phyloP scores from a whole-genome alignment of 169 alveolate species.

The Perkinsus olseni region DNA sequence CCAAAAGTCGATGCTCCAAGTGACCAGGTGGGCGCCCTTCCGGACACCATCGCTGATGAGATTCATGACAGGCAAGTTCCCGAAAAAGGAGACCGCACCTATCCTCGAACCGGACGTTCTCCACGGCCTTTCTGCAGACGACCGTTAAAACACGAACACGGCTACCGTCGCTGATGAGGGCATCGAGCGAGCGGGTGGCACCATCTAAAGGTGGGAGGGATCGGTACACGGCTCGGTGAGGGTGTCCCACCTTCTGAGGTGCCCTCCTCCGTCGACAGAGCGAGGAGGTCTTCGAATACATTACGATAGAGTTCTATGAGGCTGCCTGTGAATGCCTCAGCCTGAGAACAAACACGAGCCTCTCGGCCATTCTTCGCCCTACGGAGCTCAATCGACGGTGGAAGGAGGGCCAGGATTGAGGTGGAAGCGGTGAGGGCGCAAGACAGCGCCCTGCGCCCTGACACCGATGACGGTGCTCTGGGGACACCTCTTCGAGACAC shows the following conservation, averaged over 20 bases:
- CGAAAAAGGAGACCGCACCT: neutral
- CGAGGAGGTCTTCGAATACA: neutral
- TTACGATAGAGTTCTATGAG: neutral
- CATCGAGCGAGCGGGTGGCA: neutral
- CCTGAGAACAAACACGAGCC: no score
- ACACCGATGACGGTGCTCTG: neutral
- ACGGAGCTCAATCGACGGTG: no score
- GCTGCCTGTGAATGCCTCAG: no score
- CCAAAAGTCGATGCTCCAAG: neutral
- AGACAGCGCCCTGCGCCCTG: neutral
- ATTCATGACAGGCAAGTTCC: neutral
- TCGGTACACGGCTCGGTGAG: neutral
- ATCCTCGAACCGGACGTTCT: neutral
- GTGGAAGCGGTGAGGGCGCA: neutral
- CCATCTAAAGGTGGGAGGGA: no score
- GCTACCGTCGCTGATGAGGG: neutral
- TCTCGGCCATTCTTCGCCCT: no score
- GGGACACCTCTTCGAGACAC: neutral
- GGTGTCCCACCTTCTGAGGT: neutral
- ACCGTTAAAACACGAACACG: neutral
- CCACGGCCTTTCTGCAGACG: neutral
- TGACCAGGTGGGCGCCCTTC: neutral
- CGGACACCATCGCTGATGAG: neutral
- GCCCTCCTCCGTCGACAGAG: neutral
- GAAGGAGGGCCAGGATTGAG: no score